These are phyloP conservation scores for Balamuthia mandrillaris DNA, from an alignment of 208 protist genomes.

Conservation along the genomic window DNA sequence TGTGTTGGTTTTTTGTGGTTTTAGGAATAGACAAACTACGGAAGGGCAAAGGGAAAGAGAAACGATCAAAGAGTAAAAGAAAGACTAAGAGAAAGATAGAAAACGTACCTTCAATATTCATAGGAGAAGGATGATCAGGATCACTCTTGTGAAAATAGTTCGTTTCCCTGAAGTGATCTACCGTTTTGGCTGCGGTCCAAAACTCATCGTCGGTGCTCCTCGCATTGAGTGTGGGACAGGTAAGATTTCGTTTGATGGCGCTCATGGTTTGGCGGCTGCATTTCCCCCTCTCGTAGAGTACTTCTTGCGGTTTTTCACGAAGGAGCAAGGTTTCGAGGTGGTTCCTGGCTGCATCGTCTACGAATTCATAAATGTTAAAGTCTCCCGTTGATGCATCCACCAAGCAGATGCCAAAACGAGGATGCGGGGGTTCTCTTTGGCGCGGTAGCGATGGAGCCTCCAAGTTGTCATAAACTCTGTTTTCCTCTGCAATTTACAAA, in stretches of 20 bases:
- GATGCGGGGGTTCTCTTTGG: too few relatives aligned
- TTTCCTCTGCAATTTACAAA: too few relatives aligned
- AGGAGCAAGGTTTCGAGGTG: constrained; percentile 56
- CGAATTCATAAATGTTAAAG: constrained; percentile 41
- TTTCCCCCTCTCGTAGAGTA: constrained; percentile 48
- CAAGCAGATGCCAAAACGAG: constrained; percentile 50
- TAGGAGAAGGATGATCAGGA: background rate
- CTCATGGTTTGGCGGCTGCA: constrained; percentile 16
- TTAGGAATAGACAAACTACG: too few relatives aligned
- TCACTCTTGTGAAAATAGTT: background rate
- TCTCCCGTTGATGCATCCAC: constrained; percentile 54
- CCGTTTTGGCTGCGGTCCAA: background rate
- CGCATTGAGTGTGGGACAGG: background rate
- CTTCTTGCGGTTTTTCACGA: constrained; percentile 50
- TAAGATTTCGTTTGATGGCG: constrained; percentile 12
- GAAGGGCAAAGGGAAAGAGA: too few relatives aligned
- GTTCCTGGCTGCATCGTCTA: constrained; percentile 39
- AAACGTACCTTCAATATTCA: background rate
- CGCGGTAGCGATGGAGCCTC: too few relatives aligned
- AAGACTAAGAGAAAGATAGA: background rate
- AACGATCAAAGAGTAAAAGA: too few relatives aligned
- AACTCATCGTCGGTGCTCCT: background rate
- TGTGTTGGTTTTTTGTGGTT: too few relatives aligned
- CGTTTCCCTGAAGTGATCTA: background rate
- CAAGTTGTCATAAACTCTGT: too few relatives aligned